Conservation (phyloP, 441 rosid genomes). For the Croton setiger region DNA sequence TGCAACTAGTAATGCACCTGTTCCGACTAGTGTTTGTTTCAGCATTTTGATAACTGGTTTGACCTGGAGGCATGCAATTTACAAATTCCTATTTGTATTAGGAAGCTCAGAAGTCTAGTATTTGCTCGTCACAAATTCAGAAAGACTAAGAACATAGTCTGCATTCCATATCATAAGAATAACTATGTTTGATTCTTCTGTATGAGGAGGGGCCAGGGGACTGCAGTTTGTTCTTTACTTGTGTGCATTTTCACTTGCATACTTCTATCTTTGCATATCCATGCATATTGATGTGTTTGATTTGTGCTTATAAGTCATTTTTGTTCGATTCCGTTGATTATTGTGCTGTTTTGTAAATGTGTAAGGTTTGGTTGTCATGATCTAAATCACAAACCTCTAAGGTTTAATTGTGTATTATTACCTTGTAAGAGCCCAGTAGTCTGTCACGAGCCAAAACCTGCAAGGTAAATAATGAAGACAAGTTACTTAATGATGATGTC, state of each 20-base stretch:
- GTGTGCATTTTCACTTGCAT: neutral
- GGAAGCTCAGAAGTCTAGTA: neutral
- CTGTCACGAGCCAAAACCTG: constrained; percentile 96
- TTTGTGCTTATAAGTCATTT: neutral
- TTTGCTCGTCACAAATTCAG: neutral
- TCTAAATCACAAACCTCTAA: neutral
- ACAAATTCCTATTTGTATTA: constrained; percentile 9
- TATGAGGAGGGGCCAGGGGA: neutral
- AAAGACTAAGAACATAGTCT: neutral
- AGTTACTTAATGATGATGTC: constrained; percentile 6
- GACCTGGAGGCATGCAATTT: constrained; percentile 44
- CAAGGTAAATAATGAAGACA: constrained; percentile 11
- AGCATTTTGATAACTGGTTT: constrained; percentile 85
- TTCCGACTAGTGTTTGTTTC: constrained; percentile 80
- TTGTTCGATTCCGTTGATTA: neutral
- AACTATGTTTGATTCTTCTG: neutral
- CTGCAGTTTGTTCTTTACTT: neutral
- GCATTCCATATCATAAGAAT: neutral
- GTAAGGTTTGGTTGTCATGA: neutral
- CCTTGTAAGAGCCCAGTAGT: constrained; percentile 91
- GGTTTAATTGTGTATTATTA: constrained; percentile 19
- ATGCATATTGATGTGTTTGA: neutral
- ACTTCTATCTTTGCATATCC: neutral
- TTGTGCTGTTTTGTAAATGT: neutral
- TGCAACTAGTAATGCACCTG: constrained; percentile 74